These are phyloP conservation scores for Candolleomyces efflorescens DNA, from an alignment of 768 basidiomycete genomes.

Conservation along the genomic window DNA sequence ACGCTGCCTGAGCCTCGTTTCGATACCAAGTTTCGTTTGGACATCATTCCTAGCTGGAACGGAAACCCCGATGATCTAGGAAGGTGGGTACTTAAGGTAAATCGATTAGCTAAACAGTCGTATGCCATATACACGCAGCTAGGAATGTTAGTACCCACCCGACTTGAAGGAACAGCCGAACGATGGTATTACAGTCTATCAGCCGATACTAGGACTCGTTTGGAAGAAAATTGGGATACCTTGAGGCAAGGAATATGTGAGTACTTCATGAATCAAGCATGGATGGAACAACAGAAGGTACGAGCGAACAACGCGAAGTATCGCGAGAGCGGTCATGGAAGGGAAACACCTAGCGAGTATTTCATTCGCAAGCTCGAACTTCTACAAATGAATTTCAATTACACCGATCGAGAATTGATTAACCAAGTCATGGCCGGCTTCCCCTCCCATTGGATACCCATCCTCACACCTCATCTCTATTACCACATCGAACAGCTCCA, in stretches of 20 bases:
- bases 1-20: slow-evolving; percentile 15
- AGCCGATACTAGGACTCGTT: slow-evolving; percentile 1
- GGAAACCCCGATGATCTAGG: slow-evolving; percentile 23
- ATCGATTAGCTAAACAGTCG: slow-evolving; percentile 10
- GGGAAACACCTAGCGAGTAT: slow-evolving; percentile 30
- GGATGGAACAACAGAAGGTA: slow-evolving; percentile 23
- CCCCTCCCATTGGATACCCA: slow-evolving; percentile 23
- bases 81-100: slow-evolving; percentile 18
- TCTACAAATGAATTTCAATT: slow-evolving; percentile 4
- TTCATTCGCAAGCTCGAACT: slow-evolving; percentile 28
- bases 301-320: slow-evolving; percentile 23
- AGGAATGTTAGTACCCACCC: slow-evolving; percentile 24
- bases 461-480: slow-evolving; percentile 21
- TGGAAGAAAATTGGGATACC: slow-evolving; percentile 25
- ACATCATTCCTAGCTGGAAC: slow-evolving; percentile 28
- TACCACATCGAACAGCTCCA: slow-evolving; percentile 16
- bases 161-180: slow-evolving; percentile 21
- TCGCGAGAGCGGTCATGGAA: slow-evolving; percentile 18
- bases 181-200: slow-evolving; percentile 26
- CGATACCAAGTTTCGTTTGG: slow-evolving; percentile 26
- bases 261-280: slow-evolving; percentile 30
- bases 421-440: slow-evolving; percentile 30
- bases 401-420: slow-evolving; percentile 26
- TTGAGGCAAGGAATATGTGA: slow-evolving; percentile 18
- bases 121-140: slow-evolving; percentile 19